Percentiles rank a stretch among this genome's conserved stretches.
Evolutionary conservation across 495 filamentous ascomycete species (phyloP).

Genomic region (Niebla homalea): DNA sequence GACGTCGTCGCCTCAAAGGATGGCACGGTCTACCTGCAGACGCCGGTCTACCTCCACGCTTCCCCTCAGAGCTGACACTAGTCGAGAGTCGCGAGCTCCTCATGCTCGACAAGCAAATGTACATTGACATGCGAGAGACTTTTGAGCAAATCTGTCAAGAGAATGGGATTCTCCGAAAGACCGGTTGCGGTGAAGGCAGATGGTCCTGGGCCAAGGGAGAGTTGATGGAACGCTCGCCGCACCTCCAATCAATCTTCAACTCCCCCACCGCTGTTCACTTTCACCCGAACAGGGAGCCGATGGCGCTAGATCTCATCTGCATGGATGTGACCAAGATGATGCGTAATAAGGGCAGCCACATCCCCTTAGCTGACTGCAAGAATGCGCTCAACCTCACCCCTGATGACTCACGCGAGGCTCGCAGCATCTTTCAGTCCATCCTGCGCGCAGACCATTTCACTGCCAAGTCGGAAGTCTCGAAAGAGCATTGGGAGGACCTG

Average conservation of each 20-base stretch:
- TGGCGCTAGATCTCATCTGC: conserved; percentile 66
- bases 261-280: conserved; percentile 30
- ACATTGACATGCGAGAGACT: conserved; percentile 48
- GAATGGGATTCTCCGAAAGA: conserved; percentile 58
- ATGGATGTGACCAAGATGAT: conserved; percentile 74
- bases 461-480: conserved; percentile 57
- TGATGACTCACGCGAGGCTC: conserved; percentile 50
- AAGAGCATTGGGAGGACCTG: conserved; percentile 57
- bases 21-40: conserved; percentile 65
- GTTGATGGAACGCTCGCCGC: conserved; percentile 49
- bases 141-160: conserved; percentile 58
- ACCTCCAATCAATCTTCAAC: conserved; percentile 54
- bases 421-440: conserved; percentile 52
- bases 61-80: conserved; percentile 69
- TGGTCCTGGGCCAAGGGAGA: conserved; percentile 62
- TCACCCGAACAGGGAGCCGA: conserved; percentile 37
- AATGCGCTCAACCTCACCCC: conserved; percentile 61
- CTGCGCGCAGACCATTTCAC: conserved; percentile 57
- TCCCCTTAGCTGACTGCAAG: conserved; percentile 63
- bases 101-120: conserved; percentile 46
- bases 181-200: conserved; percentile 50
- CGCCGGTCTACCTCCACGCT: conserved; percentile 60
- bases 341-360: conserved; percentile 44
- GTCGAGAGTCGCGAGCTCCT: conserved; percentile 64
- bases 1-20: conserved; percentile 54